Percentiles rank a stretch among this genome's conserved stretches.
phyloP scores from a whole-genome alignment of 2,329 filamentous ascomycete species.

The Simplicillium aogashimaense region DNA sequence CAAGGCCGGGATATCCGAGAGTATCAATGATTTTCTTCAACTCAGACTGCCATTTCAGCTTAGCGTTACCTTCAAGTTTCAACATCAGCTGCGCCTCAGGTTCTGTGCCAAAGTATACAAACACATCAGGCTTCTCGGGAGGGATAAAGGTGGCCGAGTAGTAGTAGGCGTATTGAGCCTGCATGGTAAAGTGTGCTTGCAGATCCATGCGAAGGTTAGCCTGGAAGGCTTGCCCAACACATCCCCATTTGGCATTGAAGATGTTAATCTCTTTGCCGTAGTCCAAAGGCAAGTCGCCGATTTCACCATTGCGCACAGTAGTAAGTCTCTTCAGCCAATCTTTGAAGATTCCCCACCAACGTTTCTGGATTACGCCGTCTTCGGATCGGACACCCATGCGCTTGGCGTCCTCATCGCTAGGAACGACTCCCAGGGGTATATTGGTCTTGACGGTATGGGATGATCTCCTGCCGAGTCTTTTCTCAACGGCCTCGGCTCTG shows the following conservation, averaged over 20 bases:
- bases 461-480: too few relatives aligned
- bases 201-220: conserved; percentile 7
- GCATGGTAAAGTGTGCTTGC: conserved; percentile 4
- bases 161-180: conserved; percentile 10
- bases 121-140: conserved; percentile 6
- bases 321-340: conserved; percentile 10
- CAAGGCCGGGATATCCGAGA: conserved; percentile 7
- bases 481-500: too few relatives aligned
- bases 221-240: conserved; percentile 2
- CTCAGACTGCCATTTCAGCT: neutral
- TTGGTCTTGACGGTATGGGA: neutral
- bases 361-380: conserved; percentile 1
- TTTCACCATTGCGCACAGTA: conserved; percentile 4
- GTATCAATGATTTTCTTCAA: conserved; percentile 8
- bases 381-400: too few relatives aligned
- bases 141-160: conserved; percentile 7
- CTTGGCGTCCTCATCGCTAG: too few relatives aligned
- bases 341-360: conserved; percentile 10
- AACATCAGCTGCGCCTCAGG: conserved; percentile 4
- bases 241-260: conserved; percentile 3
- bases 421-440: too few relatives aligned
- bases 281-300: conserved; percentile 7
- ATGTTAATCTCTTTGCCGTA: conserved; percentile 5
- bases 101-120: conserved; percentile 6
- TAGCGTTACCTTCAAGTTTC: conserved; percentile 6